Conservation (phyloP, 2,329 filamentous ascomycete genomes). For the Penicillium sp. region DNA sequence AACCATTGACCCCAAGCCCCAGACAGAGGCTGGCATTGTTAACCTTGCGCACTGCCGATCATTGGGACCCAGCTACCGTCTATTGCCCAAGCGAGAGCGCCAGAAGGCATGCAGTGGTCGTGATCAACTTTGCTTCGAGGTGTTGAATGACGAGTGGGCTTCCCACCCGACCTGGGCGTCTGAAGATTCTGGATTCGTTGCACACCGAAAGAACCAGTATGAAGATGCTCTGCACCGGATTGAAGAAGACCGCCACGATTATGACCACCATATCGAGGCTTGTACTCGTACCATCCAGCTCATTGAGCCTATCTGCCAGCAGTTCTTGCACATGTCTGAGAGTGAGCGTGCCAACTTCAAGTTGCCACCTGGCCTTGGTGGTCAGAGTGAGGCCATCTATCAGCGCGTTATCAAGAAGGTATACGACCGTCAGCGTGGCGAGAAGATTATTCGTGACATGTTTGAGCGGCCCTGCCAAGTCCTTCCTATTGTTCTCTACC, state of each 20-base stretch:
- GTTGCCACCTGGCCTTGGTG: conserved; percentile 80
- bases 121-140: conserved; percentile 88
- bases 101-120: conserved; percentile 90
- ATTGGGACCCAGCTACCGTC: conserved; percentile 91
- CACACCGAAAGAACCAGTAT: conserved; percentile 92
- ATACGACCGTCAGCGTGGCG: conserved; percentile 81
- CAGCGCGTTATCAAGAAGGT: conserved; percentile 97
- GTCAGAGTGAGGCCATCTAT: conserved; percentile 94
- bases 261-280: conserved; percentile 96
- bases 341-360: conserved; percentile 72
- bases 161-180: conserved; percentile 99
- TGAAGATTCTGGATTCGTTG: conserved; percentile 95
- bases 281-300: conserved; percentile 94
- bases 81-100: conserved; percentile 86
- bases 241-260: conserved; percentile 97
- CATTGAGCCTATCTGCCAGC: conserved; percentile 88
- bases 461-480: conserved; percentile 82
- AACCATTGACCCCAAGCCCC: conserved; percentile 74
- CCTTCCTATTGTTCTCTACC: conserved; percentile 81
- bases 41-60: conserved; percentile 93
- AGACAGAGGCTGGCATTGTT: conserved; percentile 73
- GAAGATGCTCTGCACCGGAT: conserved; percentile 95
- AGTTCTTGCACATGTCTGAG: conserved; percentile 77
- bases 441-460: conserved; percentile 82
- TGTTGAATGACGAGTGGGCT: conserved; percentile 97